These are phyloP conservation scores for Lentinula lateritia DNA, from an alignment of 768 basidiomycete species.

Conservation along the genomic window DNA sequence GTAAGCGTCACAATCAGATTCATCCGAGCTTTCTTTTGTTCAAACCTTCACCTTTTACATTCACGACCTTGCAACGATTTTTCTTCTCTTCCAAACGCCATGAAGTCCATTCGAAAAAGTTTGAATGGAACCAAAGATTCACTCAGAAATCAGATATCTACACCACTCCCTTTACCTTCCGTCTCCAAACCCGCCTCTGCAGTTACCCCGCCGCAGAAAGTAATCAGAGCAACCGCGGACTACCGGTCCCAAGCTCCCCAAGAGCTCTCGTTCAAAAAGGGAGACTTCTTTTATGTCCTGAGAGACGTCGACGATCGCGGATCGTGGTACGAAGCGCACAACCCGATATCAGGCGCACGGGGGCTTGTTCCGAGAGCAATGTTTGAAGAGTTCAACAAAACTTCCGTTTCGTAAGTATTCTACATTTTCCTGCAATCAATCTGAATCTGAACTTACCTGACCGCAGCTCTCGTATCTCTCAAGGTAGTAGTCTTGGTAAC, in stretches of 20 bases:
- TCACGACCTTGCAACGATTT: constrained; percentile 20
- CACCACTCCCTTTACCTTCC: constrained; percentile 58
- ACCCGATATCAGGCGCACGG: constrained; percentile 85
- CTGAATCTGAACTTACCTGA: constrained; percentile 7
- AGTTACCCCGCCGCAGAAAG: constrained; percentile 86
- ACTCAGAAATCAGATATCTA: constrained; percentile 59
- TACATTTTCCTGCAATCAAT: constrained; percentile 9
- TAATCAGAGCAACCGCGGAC: constrained; percentile 76
- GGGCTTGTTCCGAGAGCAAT: constrained; percentile 83
- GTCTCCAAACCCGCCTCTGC: constrained; percentile 67
- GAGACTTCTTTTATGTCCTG: constrained; percentile 97
- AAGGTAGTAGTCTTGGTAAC: constrained; percentile 21
- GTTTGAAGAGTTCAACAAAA: constrained; percentile 91
- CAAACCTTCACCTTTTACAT: constrained; percentile 9
- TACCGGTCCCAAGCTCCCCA: constrained; percentile 72
- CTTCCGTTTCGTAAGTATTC: constrained; percentile 49
- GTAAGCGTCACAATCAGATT: not conserved
- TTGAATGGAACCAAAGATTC: constrained; percentile 62
- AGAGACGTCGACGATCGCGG: constrained; percentile 56
- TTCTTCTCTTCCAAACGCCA: constrained; percentile 24
- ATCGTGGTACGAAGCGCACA: constrained; percentile 90
- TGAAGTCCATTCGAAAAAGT: constrained; percentile 84
- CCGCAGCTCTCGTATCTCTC: constrained; percentile 39
- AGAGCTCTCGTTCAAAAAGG: constrained; percentile 85
- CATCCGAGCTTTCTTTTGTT: not conserved